These are phyloP conservation scores for Dissoconium aciculare DNA, from an alignment of 2,329 filamentous ascomycete species.

Conservation along the genomic window DNA sequence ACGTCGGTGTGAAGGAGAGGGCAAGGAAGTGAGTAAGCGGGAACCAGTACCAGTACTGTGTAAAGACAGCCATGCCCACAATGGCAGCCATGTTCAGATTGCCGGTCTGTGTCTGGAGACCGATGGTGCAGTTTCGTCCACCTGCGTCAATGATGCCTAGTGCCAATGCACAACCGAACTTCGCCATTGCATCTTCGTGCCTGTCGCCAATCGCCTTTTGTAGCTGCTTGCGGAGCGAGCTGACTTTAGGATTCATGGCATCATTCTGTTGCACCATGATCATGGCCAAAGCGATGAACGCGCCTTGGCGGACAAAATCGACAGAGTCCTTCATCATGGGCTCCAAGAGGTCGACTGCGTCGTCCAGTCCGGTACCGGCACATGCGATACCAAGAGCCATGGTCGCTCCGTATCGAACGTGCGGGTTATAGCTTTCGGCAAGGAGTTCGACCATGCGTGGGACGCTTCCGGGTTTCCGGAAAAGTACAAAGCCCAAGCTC, in stretches of 20 bases:
- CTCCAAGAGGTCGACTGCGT: constrained; percentile 90
- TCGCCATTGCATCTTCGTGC: constrained; percentile 98
- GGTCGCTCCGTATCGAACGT: constrained; percentile 91
- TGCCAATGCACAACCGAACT: constrained; percentile 87
- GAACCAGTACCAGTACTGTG: constrained; percentile 99
- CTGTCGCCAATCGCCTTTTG: constrained; percentile 88
- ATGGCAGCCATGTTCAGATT: constrained; percentile 98
- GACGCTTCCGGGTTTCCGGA: constrained; percentile 92
- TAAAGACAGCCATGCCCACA: constrained; percentile 95
- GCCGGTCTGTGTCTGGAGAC: constrained; percentile 90
- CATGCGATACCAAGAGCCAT: constrained; percentile 98
- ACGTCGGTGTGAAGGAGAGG: constrained; percentile 88
- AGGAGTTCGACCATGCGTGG: constrained; percentile 97
- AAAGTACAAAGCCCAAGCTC: constrained; percentile 95
- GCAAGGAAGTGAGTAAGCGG: constrained; percentile 95
- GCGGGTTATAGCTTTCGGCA: constrained; percentile 96
- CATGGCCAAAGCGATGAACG: constrained; percentile 87
- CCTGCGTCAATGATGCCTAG: constrained; percentile 96
- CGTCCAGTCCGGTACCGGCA: constrained; percentile 85
- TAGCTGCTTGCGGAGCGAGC: constrained; percentile 76
- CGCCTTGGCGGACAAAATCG: constrained; percentile 94
- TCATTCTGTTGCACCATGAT: constrained; percentile 99
- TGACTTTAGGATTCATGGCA: constrained; percentile 93
- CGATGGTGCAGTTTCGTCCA: constrained; percentile 95
- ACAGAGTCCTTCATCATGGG: constrained; percentile 99